Evolutionary conservation across 2,329 filamentous ascomycete species (phyloP), one percentile per base, ranked within the genome.

Genomic region (Aspergillus versicolor): DNA sequence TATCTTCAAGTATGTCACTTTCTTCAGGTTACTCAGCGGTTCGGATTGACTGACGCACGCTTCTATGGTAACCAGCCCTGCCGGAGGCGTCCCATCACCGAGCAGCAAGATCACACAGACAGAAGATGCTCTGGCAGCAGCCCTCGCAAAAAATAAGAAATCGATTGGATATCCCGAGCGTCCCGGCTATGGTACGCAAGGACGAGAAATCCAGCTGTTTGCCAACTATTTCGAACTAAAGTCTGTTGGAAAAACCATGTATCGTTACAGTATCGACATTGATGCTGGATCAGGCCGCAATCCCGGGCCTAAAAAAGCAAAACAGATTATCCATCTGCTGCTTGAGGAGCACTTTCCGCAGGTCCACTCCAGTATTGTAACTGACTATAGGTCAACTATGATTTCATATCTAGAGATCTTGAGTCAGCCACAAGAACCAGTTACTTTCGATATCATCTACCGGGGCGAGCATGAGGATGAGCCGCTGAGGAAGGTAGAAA

Each of bases 251-350:
- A 73, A 70, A 57, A 54, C 67, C 2, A 62, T 81, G 2, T 76
- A 69, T 54, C 73, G 76, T 3, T 81, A 82, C 57, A 70, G 72
- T 32, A 61, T 82, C 19, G 61, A 69, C 8, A 67, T 74, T 19
- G 58, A 61, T 1, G 65, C 65, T 4, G 65, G 70, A 21, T 54
- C 67, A n/a, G 63, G 69, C 3, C 67, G 61, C 5, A 62, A 61
- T 6, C 67, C 68, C 3, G 52, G 68, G 41, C 77, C 76, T 52
- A 73, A 73, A 34, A 82, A 79, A 67, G 79, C 73, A 37, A 75
- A 75, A 42, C 77, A 78, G 5, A 70, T 84, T 5, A 71, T 85
- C 15, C 69, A 80, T 15, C 64, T 81, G 21, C 63, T 86, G 17
- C 61, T 78, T 15, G 70, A 76, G 52, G 66, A 75, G 58, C 61